Evolutionary conservation across 2,329 filamentous ascomycete species (phyloP), one percentile per base, ranked within the genome.

Genomic region (Aspergillus tamarii): DNA sequence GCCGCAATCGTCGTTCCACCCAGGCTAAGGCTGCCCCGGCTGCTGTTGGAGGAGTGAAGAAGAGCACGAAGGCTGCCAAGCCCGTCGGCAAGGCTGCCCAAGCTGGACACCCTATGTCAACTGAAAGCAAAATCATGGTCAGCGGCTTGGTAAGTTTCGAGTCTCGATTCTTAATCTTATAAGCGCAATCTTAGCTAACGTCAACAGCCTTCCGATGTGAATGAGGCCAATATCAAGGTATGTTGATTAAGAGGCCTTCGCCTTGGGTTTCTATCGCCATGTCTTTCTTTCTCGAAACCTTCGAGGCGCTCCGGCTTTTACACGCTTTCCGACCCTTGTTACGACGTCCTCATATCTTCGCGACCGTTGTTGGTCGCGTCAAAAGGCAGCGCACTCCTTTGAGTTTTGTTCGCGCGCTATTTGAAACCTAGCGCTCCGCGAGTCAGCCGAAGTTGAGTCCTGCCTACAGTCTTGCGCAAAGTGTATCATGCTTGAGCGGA

Each of bases 191-290:
- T 55, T 60, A 83, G 91, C 80, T 57, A 61, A 64, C 57, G 10
- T 30, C 10, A 21, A 39, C 72, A 98, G 93, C 95, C 95, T 80
- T 89, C 90, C 85, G 95, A 99, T 89, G 93, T 99, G 82, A 92
- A 89, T 83, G 94, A 98, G 87, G 85, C 84, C 84, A 92, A 96
- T 89, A 96, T 99, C 85, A 98, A 99, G 95, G 95, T 99, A 99
- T 96, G 95, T 99, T 93, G 91, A 93, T 89, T 85, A 88, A 91
- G 85, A 90, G 89, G 89, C 87, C 83, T 77, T 83, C 78, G 81
- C 88, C 84, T 86, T 85, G 88, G 88, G 88, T 85, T 89, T 88
- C 86, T 83, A 86, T 90, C 88, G 88, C 87, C 87, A 84, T 82
- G 77, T 83, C 78, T 74, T 69, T 74, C 52, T 55, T 79, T 66